A percentile compares a stretch with the other conserved stretches of the same genome.
phyloP scores from a whole-genome alignment of 2,329 filamentous ascomycete genomes.

The Cryphonectria japonica region DNA sequence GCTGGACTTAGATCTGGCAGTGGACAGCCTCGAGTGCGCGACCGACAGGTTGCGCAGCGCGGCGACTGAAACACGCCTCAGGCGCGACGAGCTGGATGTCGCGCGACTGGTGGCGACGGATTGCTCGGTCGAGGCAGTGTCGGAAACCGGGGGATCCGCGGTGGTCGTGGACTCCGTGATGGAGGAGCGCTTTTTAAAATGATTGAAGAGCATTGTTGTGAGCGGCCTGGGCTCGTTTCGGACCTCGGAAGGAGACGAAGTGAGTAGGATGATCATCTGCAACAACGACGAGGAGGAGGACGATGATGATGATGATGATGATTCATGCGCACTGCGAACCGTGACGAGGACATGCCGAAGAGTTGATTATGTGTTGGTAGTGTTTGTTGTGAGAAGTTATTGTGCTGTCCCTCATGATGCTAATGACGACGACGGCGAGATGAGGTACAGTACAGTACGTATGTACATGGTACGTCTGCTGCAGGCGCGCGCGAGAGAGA shows the following conservation, averaged over 20 bases:
- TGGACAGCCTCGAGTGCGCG: conserved; percentile 13
- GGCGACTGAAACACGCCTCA: conserved; percentile 12
- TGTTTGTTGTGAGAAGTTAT: neutral
- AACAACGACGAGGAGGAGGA: neutral
- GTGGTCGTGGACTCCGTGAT: neutral
- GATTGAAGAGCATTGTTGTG: neutral
- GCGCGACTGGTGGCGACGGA: neutral
- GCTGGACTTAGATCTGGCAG: neutral
- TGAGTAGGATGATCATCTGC: neutral
- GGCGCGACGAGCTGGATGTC: conserved; percentile 10
- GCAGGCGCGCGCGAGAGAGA: neutral
- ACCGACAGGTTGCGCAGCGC: conserved; percentile 16
- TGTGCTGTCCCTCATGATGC: neutral
- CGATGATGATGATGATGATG: neutral
- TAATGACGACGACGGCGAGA: neutral
- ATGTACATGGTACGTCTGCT: neutral
- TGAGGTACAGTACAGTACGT: neutral
- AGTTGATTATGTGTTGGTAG: neutral
- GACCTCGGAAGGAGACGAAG: too few species aligned
- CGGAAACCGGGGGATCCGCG: conserved; percentile 10
- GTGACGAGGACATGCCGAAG: neutral
- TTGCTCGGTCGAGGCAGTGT: conserved; percentile 1
- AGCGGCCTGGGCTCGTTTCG: neutral
- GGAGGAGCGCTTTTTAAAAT: neutral
- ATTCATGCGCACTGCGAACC: neutral